Evolutionary conservation across 2,329 filamentous ascomycete genomes (phyloP), one percentile per base, ranked within the genome.

Genomic region (Nothophoma quercina): DNA sequence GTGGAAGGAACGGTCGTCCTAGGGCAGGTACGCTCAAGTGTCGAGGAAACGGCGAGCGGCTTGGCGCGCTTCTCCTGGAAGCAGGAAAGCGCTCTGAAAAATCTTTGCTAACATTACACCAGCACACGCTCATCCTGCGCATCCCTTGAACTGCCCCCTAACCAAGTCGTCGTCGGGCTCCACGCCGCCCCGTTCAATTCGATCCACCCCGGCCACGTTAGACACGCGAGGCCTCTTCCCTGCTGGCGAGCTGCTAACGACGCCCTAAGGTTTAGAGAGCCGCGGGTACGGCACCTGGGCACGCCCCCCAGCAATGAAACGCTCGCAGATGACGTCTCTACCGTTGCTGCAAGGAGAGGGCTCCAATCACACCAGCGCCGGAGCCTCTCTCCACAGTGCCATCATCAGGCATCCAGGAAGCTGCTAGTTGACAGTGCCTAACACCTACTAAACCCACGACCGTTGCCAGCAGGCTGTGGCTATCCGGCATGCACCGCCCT

Each of bases 281-380:
- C 51, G 41, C 44, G 50, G 57, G 26, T 23, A 33, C 51, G 46
- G 39, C 56, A 48, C 38, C 48, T 51, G 48, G 48, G 48, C 48
- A 44, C 32, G 16, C 34, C 40, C n/a, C 48, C 40, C n/a, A 32
- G 43, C 38, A 48, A 48, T 54, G 51, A 60, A 62, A 60, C 59
- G 59, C 41, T 51, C 36, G 29, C 41, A 53, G 45, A 62, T 62
- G 59, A 62, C 59, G 59, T 62, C 58, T 47, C 39, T 51, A 39
- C 59, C 59, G 57, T 53, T 49, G 55, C 32, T 34, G 39, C 25
- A 44, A 46, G 29, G 35, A 29, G 28, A 45, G 48, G 49, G 49
- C 55, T 38, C 52, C 55, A 58, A 56, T 58, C 55, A 60, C 23
- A 34, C 49, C 56, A 29, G 22, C 51, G 40, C 34, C 48, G 30